Evolutionary conservation across 208 protist genomes (phyloP), one percentile per base, ranked within the genome.

Genomic region (Strigomonas culicis): DNA sequence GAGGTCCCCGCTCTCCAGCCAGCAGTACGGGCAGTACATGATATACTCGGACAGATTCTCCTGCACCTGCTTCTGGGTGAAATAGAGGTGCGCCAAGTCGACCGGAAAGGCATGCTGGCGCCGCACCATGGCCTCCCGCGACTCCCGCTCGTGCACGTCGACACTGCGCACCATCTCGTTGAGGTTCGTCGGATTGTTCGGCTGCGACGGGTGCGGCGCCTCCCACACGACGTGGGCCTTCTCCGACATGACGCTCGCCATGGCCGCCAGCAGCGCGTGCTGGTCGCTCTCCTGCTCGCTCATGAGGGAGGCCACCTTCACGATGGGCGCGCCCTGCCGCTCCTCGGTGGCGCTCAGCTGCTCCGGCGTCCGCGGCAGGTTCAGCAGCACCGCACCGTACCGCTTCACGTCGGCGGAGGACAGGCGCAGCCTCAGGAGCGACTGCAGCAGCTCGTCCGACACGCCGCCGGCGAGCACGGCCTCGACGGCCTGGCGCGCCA

Each of bases 21-120:
- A 96, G 56, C 75, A 77, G 70, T 91, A 91, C 15, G 90, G 85
- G 75, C 90, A 96, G 71, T 82, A 96, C 63, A 73, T 80, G 34
- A 63, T 36, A 66, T 88, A 96, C 51, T 80, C 62, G n/a, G 85
- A 92, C 19, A 91, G 70, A 55, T 81, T 44, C 4, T 39, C 59
- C 28, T 76, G 67, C 19, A 90, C 41, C 36, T 76, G 13, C 7
- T 31, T 51, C 15, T 46, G 60, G 4, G 79, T 70, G 36, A 80
- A 71, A 66, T 86, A 88, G 1, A 72, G 60, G 32, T 84, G 69
- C n/a, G 67, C 27, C 10, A 93, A 67, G 30, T 67, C 52, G 4
- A 81, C 62, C 24, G 90, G 86, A 51, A 92, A 92, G 19, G 73
- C 90, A 41, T 59, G 70, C 0, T 55, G 56, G 21, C 56, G 46